These are phyloP conservation scores for Ichthyophthirius multifiliis DNA, from an alignment of 169 alveolate species.

Conservation along the genomic window DNA sequence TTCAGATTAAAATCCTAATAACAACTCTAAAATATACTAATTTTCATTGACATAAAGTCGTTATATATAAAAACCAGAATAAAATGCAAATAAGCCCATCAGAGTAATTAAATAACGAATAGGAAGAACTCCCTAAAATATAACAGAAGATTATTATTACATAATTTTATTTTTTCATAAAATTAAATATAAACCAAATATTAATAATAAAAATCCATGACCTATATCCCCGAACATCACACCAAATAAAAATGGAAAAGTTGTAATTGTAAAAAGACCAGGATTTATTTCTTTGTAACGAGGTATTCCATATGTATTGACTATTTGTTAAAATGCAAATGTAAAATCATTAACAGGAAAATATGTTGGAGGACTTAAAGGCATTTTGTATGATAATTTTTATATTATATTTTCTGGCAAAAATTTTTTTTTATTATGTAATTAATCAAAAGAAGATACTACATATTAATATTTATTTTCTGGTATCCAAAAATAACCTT, in stretches of 20 bases:
- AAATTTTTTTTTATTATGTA: slow-evolving; percentile 48
- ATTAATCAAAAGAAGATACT: slow-evolving; percentile 77
- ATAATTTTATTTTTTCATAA: neutral
- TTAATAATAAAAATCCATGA: slow-evolving; percentile 93
- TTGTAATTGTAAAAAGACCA: slow-evolving; percentile 92
- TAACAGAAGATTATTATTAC: neutral
- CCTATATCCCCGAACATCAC: slow-evolving; percentile 99
- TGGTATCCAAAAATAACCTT: slow-evolving; percentile 97
- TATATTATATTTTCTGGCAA: slow-evolving; percentile 26
- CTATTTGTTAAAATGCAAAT: slow-evolving; percentile 88
- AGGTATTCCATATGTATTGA: slow-evolving; percentile 99
- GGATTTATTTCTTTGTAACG: slow-evolving; percentile 98
- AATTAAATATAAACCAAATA: slow-evolving; percentile 64
- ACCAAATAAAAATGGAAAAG: slow-evolving; percentile 99
- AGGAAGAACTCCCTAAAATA: slow-evolving; percentile 86
- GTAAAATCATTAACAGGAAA: slow-evolving; percentile 92
- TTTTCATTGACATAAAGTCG: slow-evolving; percentile 80
- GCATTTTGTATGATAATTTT: slow-evolving; percentile 47
- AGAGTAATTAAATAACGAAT: too few relatives aligned
- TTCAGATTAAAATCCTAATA: too few relatives aligned
- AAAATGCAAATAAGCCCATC: slow-evolving; percentile 96
- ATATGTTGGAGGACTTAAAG: slow-evolving; percentile 93
- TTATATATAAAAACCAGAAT: slow-evolving; percentile 96
- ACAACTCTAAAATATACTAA: too few relatives aligned
- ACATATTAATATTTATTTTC: slow-evolving; percentile 83